Conservation (phyloP, 2,329 filamentous ascomycete genomes). For the Phaeosphaeriaceae sp. region DNA sequence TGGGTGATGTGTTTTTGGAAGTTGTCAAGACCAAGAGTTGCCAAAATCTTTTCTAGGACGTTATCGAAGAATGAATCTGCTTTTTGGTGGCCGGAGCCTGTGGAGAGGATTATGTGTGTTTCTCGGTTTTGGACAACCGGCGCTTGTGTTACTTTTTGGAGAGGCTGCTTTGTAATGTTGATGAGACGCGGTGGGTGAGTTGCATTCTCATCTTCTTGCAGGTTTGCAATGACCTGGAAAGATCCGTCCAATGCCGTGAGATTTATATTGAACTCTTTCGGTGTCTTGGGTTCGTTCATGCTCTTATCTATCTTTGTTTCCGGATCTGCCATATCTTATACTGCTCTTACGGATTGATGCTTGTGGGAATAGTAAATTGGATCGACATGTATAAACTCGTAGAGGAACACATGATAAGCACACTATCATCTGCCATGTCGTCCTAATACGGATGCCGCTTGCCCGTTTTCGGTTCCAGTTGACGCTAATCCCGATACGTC, state of each 20-base stretch:
- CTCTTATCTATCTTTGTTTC: constrained; percentile 8
- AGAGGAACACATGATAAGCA: not conserved
- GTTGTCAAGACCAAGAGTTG: constrained; percentile 38
- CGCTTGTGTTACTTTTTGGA: constrained; percentile 8
- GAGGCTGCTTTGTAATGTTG: constrained; percentile 24
- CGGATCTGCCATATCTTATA: constrained; percentile 6
- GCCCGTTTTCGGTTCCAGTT: constrained; percentile 9
- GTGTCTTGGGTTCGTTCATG: not conserved
- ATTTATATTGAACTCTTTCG: constrained; percentile 11
- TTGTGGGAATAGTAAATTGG: not conserved
- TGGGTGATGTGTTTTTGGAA: constrained; percentile 68
- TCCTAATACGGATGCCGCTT: not conserved
- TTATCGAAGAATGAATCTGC: constrained; percentile 50
- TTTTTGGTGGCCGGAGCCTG: constrained; percentile 52
- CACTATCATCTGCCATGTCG: not conserved
- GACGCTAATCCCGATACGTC: constrained; percentile 20
- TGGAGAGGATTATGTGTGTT: constrained; percentile 54
- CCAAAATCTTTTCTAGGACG: constrained; percentile 51
- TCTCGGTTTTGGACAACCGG: constrained; percentile 20
- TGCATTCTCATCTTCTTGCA: constrained; percentile 21
- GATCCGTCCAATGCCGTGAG: constrained; percentile 14
- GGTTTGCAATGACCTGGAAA: constrained; percentile 3
- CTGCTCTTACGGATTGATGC: not conserved
- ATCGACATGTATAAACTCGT: not conserved
- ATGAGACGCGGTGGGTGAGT: constrained; percentile 23